Evolutionary conservation across 345 rosid species (phyloP).

Genomic region (Geranium brycei): DNA sequence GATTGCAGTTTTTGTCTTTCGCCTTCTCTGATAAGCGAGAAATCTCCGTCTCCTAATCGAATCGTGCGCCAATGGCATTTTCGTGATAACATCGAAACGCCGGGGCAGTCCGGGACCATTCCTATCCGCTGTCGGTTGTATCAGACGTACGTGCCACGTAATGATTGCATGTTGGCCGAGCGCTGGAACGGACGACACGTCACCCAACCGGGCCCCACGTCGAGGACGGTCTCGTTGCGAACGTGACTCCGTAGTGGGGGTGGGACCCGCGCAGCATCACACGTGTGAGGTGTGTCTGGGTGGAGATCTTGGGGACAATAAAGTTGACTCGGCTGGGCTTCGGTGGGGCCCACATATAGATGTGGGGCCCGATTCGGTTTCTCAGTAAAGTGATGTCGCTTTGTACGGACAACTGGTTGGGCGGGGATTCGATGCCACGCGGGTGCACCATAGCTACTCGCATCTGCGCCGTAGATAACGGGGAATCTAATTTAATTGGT

Average conservation of each 20-base stretch:
- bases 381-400: constrained; percentile 13
- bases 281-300: constrained; percentile 12
- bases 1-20: constrained; percentile 16
- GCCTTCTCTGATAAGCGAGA: neutral
- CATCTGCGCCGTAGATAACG: constrained; percentile 1
- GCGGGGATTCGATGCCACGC: constrained; percentile 16
- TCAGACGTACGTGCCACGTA: neutral
- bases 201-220: constrained; percentile 3
- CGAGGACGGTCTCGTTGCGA: constrained; percentile 3
- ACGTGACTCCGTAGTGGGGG: too few species aligned
- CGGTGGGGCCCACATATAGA: neutral
- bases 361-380: constrained; percentile 30
- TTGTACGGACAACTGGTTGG: constrained; percentile 44
- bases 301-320: constrained; percentile 11
- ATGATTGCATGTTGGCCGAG: neutral
- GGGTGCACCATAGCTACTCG: neutral
- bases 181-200: neutral
- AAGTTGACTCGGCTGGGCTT: too few species aligned
- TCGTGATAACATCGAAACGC: neutral
- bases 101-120: neutral
- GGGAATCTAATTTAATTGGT: neutral
- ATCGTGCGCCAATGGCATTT: neutral
- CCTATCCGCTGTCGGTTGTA: neutral
- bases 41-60: neutral
- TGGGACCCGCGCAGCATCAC: constrained; percentile 3